Base-by-base conservation (phyloP, 2,329 filamentous ascomycete species). In the Microcyclosporella mali region DNA sequence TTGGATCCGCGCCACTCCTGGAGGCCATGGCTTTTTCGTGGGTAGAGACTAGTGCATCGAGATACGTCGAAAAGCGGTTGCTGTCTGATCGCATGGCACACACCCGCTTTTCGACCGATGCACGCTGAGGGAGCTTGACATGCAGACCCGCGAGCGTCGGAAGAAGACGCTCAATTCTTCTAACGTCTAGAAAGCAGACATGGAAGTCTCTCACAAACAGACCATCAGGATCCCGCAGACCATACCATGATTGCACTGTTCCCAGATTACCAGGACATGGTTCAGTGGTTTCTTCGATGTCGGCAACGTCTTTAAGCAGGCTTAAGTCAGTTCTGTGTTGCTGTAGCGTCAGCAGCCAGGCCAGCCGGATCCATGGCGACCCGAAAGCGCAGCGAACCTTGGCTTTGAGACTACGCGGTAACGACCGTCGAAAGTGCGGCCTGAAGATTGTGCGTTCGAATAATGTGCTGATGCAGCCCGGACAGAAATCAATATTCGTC, bases 341-440 rank as follows among this genome's bases (percentile, higher is more conserved):
- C 63, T 88, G 88, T 40, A 85, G 69, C 2, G 82, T 89, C 49
- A 94, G 73, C 2, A 89, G 73, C 79, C 85, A 94, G 1, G 88
- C 88, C 30, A 95, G 79, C 19, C 86, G 81, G 56, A 87, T 83
- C 87, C 88, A 95, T 1, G 83, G 78, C 10, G 79, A 75, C 15
- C 85, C 86, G 64, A 95, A 87, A 51, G 88, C 83, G 66, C 90
- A 97, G 34, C 75, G 71, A 6, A 85, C 73, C 34, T 77, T 72
- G 31, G 73, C 70, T 11, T 77, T 74, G 2, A 73, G 68, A 3
- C 78, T 70, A 12, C 80, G 77, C 19, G 72, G 69, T 21, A 78
- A 72, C 28, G 78, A 77, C 2, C 74, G 73, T 9, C 81, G 69
- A 56, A 95, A 88, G 27, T 79, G 71, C 12, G 77, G 71, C 2